Evolutionary conservation across 1,139 yeast species (phyloP).

Genomic region (Blastobotrys ciferrii): DNA sequence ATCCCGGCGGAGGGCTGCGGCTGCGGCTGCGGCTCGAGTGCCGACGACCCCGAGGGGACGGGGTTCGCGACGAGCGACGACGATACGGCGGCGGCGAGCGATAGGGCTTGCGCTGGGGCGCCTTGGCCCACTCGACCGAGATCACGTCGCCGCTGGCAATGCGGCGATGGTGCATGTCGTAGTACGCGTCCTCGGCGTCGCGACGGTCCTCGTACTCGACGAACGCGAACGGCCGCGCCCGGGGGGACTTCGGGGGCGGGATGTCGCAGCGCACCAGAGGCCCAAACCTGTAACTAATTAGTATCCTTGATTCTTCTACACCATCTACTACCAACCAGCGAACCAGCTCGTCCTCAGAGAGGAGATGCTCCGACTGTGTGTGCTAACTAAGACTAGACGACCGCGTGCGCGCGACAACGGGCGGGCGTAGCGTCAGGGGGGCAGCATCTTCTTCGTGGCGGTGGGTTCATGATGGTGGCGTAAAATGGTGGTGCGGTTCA

Average conservation of each 20-base stretch:
- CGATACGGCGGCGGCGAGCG: slow-evolving; percentile 5
- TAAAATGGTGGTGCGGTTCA: background rate
- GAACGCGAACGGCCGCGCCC: slow-evolving; percentile 62
- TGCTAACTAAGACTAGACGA: slow-evolving; percentile 13
- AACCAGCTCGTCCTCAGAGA: background rate
- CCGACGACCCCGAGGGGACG: slow-evolving; percentile 2
- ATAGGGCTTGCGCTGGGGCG: slow-evolving; percentile 15
- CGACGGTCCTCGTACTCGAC: slow-evolving; percentile 61
- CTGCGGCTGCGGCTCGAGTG: slow-evolving; percentile 1
- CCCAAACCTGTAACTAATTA: slow-evolving; percentile 47
- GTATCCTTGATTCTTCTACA: slow-evolving; percentile 2
- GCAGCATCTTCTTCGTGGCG: too few species aligned
- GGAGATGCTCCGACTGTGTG: background rate
- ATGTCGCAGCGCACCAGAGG: slow-evolving; percentile 64
- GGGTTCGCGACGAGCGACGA: slow-evolving; percentile 7
- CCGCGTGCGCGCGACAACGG: slow-evolving; percentile 11
- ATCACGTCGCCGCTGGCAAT: slow-evolving; percentile 31
- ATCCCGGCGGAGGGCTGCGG: background rate
- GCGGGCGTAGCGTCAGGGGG: slow-evolving; percentile 9
- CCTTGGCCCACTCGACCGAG: slow-evolving; percentile 28
- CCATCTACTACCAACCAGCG: background rate
- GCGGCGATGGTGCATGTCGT: slow-evolving; percentile 42
- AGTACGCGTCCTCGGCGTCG: slow-evolving; percentile 62
- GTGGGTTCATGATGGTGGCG: background rate
- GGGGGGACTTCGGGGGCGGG: slow-evolving; percentile 65